Base-by-base conservation (phyloP, 768 basidiomycete species). In the Suillus spraguei region DNA sequence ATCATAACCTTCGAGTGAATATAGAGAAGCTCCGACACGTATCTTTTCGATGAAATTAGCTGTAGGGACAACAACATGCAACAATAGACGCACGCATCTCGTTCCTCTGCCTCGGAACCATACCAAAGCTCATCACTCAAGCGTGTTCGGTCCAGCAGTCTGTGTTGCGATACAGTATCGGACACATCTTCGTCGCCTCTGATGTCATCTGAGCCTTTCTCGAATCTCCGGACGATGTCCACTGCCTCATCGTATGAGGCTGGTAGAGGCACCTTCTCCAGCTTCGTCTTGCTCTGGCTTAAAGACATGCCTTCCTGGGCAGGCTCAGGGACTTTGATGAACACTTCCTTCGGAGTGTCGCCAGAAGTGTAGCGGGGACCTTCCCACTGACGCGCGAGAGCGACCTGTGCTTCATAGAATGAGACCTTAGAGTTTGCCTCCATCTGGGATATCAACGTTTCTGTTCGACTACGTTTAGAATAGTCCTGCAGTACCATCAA, bases 1-100 rank as follows among this genome's bases (percentile, higher is more conserved):
- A 97, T 92, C 95, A 97, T 97, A 32, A 97, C 73, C 79, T 95
- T 95, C 28, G 86, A 87, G 72, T 95, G 93, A 63, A 95, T 94
- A 68, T 94, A 94, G 24, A 90, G 76, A 68, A 91, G 65, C 76
- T 93, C 90, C n/a, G 89, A 87, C 22, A 92, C 86, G 75, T 92
- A 94, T 60, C 90, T 90, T 65, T 33, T 13, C 49, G 61, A 58
- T 53, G n/a, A 55, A 59, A 60, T 49, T 33, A 62, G 63, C 62
- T 63, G 10, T 20, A 10, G 16, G 24, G 20, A 28, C 28, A 32
- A 14, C 10, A 17, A 42, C 44, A 14, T 46, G 60, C 35, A 61
- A 54, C 64, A 47, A 41, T 58, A 68, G 22, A 89, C 90, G 67
- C 75, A 94, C 83, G 89, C 86, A 67, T 88, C 80, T 66, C 88